These are phyloP conservation scores for Globisporangium abappressorium DNA, from an alignment of 352 stramenopile genomes.

Conservation along the genomic window DNA sequence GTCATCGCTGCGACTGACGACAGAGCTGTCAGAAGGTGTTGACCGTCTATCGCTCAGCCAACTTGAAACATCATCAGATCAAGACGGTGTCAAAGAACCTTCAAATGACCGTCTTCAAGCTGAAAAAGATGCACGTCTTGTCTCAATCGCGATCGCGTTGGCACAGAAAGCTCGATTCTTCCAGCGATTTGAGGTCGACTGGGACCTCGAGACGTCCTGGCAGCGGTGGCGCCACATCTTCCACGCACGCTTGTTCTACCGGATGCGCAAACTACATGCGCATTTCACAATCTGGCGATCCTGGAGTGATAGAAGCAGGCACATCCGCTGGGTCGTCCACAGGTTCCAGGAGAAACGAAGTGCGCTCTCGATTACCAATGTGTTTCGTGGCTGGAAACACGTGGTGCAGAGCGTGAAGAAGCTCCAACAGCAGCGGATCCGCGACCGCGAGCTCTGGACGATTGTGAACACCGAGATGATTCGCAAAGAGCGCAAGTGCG, in stretches of 20 bases:
- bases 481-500: constrained; percentile 32
- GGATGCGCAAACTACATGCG: constrained; percentile 36
- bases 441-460: constrained; percentile 54
- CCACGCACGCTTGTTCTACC: constrained; percentile 58
- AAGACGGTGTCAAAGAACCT: not conserved
- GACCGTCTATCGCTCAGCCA: not conserved
- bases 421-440: constrained; percentile 40
- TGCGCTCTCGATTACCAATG: not conserved
- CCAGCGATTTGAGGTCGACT: constrained; percentile 47
- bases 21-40: not conserved
- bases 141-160: constrained; percentile 21
- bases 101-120: not conserved
- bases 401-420: constrained; percentile 40
- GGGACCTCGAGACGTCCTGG: constrained; percentile 40
- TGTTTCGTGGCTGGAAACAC: constrained; percentile 39
- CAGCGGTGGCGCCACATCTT: constrained; percentile 57
- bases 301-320: constrained; percentile 16
- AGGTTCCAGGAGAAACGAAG: constrained; percentile 1
- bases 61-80: not conserved
- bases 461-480: constrained; percentile 56
- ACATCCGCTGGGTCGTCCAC: constrained; percentile 19
- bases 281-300: constrained; percentile 33
- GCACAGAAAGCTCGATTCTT: constrained; percentile 41
- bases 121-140: not conserved
- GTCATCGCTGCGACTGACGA: not conserved